Conservation (phyloP, 2,329 filamentous ascomycete genomes). For the Fusarium devonianum region DNA sequence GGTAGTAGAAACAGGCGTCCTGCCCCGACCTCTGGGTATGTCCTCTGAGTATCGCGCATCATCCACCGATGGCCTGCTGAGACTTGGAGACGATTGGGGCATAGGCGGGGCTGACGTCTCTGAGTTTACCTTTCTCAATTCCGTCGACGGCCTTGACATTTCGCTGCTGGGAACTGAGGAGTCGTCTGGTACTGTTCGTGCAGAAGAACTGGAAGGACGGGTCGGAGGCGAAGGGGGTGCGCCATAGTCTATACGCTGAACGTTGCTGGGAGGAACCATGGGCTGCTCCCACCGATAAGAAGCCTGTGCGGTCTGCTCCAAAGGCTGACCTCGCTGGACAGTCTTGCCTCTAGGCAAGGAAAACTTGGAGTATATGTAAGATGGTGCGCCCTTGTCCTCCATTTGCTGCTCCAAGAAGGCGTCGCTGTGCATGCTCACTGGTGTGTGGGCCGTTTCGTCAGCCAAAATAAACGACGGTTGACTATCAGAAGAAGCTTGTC, state of each 20-base stretch:
- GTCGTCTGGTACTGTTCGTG: slow-evolving; percentile 50
- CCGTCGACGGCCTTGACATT: slow-evolving; percentile 56
- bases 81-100: slow-evolving; percentile 54
- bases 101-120: slow-evolving; percentile 51
- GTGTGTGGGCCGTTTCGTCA: slow-evolving; percentile 72
- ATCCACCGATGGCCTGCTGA: slow-evolving; percentile 56
- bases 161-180: slow-evolving; percentile 41
- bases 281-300: slow-evolving; percentile 72
- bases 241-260: slow-evolving; percentile 51
- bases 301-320: slow-evolving; percentile 59
- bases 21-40: slow-evolving; percentile 55
- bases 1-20: slow-evolving; percentile 56
- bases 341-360: slow-evolving; percentile 82
- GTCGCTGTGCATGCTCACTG: slow-evolving; percentile 76
- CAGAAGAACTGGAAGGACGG: slow-evolving; percentile 65
- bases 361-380: slow-evolving; percentile 89
- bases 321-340: slow-evolving; percentile 71
- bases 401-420: slow-evolving; percentile 63
- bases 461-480: slow-evolving; percentile 69
- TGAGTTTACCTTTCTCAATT: slow-evolving; percentile 59
- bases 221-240: slow-evolving; percentile 69
- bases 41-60: slow-evolving; percentile 57
- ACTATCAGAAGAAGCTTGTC: slow-evolving; percentile 72
- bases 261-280: slow-evolving; percentile 49
- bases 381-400: slow-evolving; percentile 65